phyloP scores from a whole-genome alignment of 495 filamentous ascomycete species.

The Penicillium robsamsonii region DNA sequence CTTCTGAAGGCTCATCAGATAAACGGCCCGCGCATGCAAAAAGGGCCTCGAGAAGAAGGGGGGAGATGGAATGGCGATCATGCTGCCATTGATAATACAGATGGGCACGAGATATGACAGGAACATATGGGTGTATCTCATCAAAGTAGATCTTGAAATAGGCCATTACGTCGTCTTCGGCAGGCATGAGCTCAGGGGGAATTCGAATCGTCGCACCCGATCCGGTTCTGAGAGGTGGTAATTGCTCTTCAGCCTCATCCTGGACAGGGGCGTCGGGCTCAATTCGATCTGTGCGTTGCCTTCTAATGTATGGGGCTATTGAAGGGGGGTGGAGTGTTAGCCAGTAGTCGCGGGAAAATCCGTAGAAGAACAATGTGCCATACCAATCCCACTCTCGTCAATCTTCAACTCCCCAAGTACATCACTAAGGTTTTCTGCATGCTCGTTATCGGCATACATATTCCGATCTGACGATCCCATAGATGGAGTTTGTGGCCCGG shows the following conservation, averaged over 20 bases:
- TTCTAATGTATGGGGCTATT: conserved; percentile 81
- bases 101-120: conserved; percentile 78
- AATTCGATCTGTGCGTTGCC: conserved; percentile 61
- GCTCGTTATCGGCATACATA: conserved; percentile 52
- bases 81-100: conserved; percentile 93
- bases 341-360: background rate
- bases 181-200: conserved; percentile 90
- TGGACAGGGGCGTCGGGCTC: conserved; percentile 71
- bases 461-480: conserved; percentile 40
- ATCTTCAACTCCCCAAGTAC: conserved; percentile 84
- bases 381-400: conserved; percentile 85
- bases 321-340: conserved; percentile 15
- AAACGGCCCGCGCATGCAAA: conserved; percentile 88
- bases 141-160: conserved; percentile 93
- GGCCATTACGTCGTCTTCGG: conserved; percentile 74
- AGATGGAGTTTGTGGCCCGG: conserved; percentile 54
- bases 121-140: conserved; percentile 94
- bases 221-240: conserved; percentile 65
- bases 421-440: conserved; percentile 70
- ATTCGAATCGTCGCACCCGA: conserved; percentile 79
- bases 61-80: conserved; percentile 82
- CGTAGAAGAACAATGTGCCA: conserved; percentile 32
- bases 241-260: conserved; percentile 68
- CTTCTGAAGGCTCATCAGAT: conserved; percentile 77
- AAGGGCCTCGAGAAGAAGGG: conserved; percentile 88